Evolutionary conservation across 192 early-diverging fungal species (phyloP).

Genomic region (Backusella australiensis): DNA sequence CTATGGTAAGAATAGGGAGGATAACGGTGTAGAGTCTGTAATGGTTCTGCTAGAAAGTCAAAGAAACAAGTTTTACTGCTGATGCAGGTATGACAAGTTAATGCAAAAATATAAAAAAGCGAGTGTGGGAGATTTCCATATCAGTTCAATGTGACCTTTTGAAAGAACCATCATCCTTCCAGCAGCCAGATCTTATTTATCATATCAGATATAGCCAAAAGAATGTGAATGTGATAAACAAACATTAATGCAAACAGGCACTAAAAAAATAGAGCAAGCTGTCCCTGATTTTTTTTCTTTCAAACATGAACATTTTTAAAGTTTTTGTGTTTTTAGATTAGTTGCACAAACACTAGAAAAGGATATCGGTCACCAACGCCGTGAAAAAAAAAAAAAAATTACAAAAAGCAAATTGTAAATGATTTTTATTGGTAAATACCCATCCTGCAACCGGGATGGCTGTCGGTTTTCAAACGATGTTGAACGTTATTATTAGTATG

Average conservation of each 20-base stretch:
- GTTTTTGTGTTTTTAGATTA: background rate
- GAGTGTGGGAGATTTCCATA: background rate
- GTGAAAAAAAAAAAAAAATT: background rate
- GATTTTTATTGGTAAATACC: slow-evolving; percentile 13
- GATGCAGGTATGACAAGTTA: too few species aligned
- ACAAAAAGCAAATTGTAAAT: slow-evolving; percentile 6
- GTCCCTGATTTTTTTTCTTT: background rate
- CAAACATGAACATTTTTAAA: background rate
- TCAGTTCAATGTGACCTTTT: background rate
- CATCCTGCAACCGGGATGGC: slow-evolving; percentile 26
- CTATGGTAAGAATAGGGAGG: too few species aligned
- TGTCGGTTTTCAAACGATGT: slow-evolving; percentile 30
- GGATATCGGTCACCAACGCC: background rate
- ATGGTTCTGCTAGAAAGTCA: too few species aligned
- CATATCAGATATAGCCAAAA: background rate
- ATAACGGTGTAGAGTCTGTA: too few species aligned
- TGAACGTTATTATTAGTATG: slow-evolving; percentile 21
- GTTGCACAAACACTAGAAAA: background rate
- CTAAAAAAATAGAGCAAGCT: background rate
- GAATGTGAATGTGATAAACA: background rate
- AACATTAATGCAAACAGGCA: background rate
- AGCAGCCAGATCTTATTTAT: background rate
- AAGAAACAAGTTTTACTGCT: too few species aligned
- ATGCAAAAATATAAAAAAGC: background rate
- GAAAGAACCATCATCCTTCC: background rate